Evolutionary conservation across 352 stramenopile genomes (phyloP).

Genomic region (Globisporangium spiculum): DNA sequence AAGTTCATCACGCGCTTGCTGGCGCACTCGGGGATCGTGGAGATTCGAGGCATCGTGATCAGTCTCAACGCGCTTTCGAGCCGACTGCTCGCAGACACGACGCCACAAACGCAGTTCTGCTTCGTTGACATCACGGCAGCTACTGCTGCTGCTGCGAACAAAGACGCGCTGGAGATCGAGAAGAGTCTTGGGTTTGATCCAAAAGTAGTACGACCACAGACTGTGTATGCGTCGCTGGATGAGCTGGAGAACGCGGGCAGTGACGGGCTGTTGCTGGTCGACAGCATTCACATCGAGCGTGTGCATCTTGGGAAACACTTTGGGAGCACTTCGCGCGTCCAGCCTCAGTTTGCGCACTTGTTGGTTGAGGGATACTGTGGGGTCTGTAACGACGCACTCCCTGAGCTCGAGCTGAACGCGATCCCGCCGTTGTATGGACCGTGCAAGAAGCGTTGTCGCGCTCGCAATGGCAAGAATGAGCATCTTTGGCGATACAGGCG

Average conservation of each 20-base stretch:
- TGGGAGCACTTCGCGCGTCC: conserved; percentile 24
- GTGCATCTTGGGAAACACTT: conserved; percentile 32
- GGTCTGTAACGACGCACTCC: conserved; percentile 37
- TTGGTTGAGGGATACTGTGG: conserved; percentile 51
- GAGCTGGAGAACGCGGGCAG: conserved; percentile 25
- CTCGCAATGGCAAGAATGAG: conserved; percentile 17
- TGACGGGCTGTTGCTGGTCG: conserved; percentile 27
- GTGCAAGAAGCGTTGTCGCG: conserved; percentile 39
- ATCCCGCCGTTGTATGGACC: conserved; percentile 25
- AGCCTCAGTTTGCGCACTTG: conserved; percentile 25
- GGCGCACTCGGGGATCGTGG: conserved; percentile 30
- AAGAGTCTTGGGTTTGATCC: conserved; percentile 12
- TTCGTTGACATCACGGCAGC: conserved; percentile 22
- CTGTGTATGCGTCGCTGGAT: conserved; percentile 29
- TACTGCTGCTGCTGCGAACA: conserved; percentile 2
- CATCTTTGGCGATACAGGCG: conserved; percentile 47
- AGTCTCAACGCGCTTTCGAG: conserved; percentile 44
- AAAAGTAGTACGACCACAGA: neutral
- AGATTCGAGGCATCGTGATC: conserved; percentile 42
- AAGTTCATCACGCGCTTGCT: conserved; percentile 39
- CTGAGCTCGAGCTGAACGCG: conserved; percentile 20
- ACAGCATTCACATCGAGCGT: conserved; percentile 45
- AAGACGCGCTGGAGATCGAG: conserved; percentile 27
- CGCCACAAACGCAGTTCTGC: conserved; percentile 43
- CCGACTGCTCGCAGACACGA: conserved; percentile 57